Conservation (phyloP, 164 flowering plant genomes). For the Euptelea pleiosperma region DNA sequence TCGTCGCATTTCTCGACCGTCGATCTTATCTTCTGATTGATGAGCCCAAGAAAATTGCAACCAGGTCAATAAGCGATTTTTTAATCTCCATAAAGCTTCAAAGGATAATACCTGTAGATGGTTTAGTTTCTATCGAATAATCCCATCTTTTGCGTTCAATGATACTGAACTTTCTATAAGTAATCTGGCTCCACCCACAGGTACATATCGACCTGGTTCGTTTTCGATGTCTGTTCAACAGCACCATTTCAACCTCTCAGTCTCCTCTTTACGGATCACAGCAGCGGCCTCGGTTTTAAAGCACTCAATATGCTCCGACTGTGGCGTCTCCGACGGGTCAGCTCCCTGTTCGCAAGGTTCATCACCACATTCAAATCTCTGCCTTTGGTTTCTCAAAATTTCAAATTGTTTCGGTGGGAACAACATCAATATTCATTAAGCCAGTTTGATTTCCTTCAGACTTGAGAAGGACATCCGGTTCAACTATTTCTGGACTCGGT, state of each 20-base stretch:
- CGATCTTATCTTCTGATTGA: slow-evolving; percentile 72
- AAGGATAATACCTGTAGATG: background rate
- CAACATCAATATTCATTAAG: slow-evolving; percentile 17
- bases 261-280: slow-evolving; percentile 52
- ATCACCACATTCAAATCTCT: slow-evolving; percentile 18
- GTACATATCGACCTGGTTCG: slow-evolving; percentile 90
- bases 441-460: slow-evolving; percentile 45
- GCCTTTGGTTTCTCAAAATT: slow-evolving; percentile 18
- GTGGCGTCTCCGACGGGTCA: slow-evolving; percentile 96
- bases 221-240: slow-evolving; percentile 87
- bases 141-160: slow-evolving; percentile 3
- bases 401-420: slow-evolving; percentile 9
- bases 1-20: slow-evolving; percentile 81
- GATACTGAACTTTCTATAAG: slow-evolving; percentile 1
- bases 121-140: slow-evolving; percentile 1
- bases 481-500: slow-evolving; percentile 94
- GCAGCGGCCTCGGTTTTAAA: slow-evolving; percentile 55
- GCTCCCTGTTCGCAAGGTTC: slow-evolving; percentile 93
- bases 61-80: slow-evolving; percentile 46
- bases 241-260: slow-evolving; percentile 74
- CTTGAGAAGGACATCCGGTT: slow-evolving; percentile 95
- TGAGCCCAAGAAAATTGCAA: slow-evolving; percentile 72
- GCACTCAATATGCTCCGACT: slow-evolving; percentile 84
- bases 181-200: slow-evolving; percentile 34
- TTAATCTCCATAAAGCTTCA: background rate